phyloP scores from a whole-genome alignment of 306 rosid genomes.

The Vicia faba region DNA sequence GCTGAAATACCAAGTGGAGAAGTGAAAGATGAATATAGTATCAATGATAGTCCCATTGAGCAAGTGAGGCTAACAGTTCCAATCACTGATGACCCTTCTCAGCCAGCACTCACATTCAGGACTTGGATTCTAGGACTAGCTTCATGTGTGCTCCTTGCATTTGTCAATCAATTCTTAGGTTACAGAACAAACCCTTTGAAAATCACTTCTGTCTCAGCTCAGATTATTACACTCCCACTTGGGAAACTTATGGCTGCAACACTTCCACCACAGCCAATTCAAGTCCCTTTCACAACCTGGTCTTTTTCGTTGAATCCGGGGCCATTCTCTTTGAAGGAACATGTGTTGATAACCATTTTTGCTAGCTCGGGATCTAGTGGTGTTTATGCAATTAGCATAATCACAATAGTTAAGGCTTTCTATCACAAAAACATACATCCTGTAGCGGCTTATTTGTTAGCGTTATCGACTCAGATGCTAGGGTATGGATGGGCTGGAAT shows the following conservation, averaged over 20 bases:
- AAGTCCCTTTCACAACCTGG: conserved; percentile 58
- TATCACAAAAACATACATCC: conserved; percentile 63
- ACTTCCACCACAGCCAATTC: conserved; percentile 46
- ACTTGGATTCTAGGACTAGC: conserved; percentile 76
- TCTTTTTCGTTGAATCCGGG: conserved; percentile 78
- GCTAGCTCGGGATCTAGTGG: conserved; percentile 77
- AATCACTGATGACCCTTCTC: conserved; percentile 62
- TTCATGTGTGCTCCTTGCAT: conserved; percentile 68
- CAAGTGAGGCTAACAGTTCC: conserved; percentile 79
- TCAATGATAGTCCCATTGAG: conserved; percentile 65
- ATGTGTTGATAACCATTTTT: conserved; percentile 78
- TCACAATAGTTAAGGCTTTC: conserved; percentile 83
- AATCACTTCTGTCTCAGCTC: conserved; percentile 68
- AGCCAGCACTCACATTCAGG: conserved; percentile 69
- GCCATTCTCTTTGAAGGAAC: conserved; percentile 79
- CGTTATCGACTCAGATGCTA: conserved; percentile 87
- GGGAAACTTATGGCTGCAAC: conserved; percentile 89
- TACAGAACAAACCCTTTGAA: conserved; percentile 62
- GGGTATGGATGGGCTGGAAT: conserved; percentile 93
- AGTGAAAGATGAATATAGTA: conserved; percentile 34
- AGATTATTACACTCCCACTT: conserved; percentile 66
- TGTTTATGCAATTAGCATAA: conserved; percentile 71
- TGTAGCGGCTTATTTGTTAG: conserved; percentile 63
- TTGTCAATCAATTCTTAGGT: conserved; percentile 74
- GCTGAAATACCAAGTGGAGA: conserved; percentile 70